Conservation (phyloP, 108 stramenopile species). For the Pelagomonas calceolata region DNA sequence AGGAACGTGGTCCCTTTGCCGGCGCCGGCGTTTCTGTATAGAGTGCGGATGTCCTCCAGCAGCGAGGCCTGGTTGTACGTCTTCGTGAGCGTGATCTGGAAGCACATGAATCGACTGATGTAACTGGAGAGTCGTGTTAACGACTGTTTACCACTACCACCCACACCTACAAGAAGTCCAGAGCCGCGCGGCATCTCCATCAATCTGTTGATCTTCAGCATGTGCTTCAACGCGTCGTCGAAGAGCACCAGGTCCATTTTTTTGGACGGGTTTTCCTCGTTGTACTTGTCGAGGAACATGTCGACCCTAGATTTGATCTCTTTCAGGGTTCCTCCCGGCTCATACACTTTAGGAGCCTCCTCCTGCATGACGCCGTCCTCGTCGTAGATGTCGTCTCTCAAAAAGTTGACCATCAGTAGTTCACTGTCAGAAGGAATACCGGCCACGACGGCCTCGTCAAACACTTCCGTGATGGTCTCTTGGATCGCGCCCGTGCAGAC, state of each 20-base stretch:
- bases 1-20: conserved; percentile 66
- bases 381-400: conserved; percentile 69
- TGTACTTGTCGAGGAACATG: conserved; percentile 63
- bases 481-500: conserved; percentile 49
- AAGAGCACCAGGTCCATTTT: conserved; percentile 78
- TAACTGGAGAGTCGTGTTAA: conserved; percentile 66
- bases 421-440: conserved; percentile 27
- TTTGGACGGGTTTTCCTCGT: conserved; percentile 64
- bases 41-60: conserved; percentile 64
- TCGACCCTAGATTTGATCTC: conserved; percentile 58
- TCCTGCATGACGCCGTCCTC: conserved; percentile 64
- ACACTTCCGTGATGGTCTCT: conserved; percentile 41
- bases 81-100: conserved; percentile 82
- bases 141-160: conserved; percentile 78
- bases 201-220: conserved; percentile 66
- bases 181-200: conserved; percentile 76
- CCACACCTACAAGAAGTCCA: conserved; percentile 72
- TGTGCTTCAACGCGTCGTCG: conserved; percentile 74
- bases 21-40: conserved; percentile 74
- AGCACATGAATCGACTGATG: conserved; percentile 65
- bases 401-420: conserved; percentile 75
- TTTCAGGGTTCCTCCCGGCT: conserved; percentile 63
- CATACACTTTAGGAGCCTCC: conserved; percentile 76
- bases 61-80: conserved; percentile 61
- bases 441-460: conserved; percentile 31